Base-by-base conservation (phyloP, 352 stramenopile species). In the Phytophthora hibernalis region DNA sequence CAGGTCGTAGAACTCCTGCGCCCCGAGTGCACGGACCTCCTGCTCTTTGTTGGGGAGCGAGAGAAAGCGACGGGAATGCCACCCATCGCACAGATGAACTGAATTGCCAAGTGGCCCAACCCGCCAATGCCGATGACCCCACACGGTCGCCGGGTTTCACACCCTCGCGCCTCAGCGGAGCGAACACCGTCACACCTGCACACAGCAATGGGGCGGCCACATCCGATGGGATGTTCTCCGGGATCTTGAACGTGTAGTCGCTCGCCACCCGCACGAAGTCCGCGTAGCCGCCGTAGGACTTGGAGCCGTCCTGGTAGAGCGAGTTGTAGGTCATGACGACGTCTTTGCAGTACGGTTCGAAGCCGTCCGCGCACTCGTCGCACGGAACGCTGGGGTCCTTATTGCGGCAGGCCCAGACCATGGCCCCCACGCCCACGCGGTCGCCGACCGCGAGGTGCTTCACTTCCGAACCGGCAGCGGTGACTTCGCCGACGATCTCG, bases 101-200 rank as follows among this genome's bases (percentile, higher is more conserved):
- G 91, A 42, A 96, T 68, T 2, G 70, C 83, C 53, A 96, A 72
- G 61, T 96, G 88, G 28, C 87, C 88, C 6, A 96, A 68, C 24
- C 88, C 88, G 26, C 88, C 87, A 45, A 94, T 84, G 16, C 90
- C 90, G 9, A 89, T 72, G 10, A 96, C n/a, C 72, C 89, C 15
- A 97, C 73, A 12, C 73, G 81, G 40, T 83, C 59, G 5, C 59
- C 59, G 20, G 59, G 28, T 15, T 67, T 67, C 20, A 67, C 50
- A 11, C 50, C 50, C 13, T 67, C 59, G n/a, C 33, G 40, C 22
- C 26, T 67, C 33, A 61, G 31, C 6, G 59, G 59, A 3, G 59
- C 43, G 33, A 55, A 67, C 10, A 67, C 50, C 20, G 50, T 61
- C 20, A 52, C 49, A 28, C 59, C 59, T 26, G 59, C 59, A 16